phyloP scores from a whole-genome alignment of 441 rosid species.

The Arabidopsis hybrid region DNA sequence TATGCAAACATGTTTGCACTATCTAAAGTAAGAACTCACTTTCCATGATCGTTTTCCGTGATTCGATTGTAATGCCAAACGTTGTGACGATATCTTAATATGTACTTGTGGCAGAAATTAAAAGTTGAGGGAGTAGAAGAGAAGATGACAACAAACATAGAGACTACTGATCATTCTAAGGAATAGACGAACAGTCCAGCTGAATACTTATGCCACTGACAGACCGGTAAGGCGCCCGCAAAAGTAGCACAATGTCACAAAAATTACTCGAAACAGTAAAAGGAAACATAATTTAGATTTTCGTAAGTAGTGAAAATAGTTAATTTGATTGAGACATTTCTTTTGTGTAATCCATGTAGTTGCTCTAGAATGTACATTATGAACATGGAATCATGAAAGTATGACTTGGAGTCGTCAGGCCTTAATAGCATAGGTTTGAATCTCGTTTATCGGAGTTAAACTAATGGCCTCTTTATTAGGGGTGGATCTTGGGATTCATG shows the following conservation, averaged over 20 bases:
- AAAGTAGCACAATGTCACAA: background rate
- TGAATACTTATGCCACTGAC: background rate
- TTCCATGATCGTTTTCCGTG: background rate
- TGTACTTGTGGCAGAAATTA: background rate
- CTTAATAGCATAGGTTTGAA: background rate
- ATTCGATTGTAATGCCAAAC: background rate
- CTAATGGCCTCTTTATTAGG: no score
- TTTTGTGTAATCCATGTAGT: background rate
- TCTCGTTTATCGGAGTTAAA: background rate
- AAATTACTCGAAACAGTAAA: background rate
- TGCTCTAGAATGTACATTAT: background rate
- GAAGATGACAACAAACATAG: constrained; percentile 4
- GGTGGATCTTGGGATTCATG: no score
- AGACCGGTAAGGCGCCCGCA: background rate
- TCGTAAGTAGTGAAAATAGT: background rate
- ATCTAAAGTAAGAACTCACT: background rate
- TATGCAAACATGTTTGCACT: background rate
- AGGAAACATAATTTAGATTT: background rate
- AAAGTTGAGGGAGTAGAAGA: background rate
- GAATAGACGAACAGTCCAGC: background rate
- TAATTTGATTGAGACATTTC: background rate
- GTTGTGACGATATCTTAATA: background rate
- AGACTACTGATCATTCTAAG: background rate
- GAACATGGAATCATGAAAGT: background rate
- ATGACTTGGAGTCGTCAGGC: background rate